phyloP scores from a whole-genome alignment of 345 rosid species.

The Dovyalis caffra region DNA sequence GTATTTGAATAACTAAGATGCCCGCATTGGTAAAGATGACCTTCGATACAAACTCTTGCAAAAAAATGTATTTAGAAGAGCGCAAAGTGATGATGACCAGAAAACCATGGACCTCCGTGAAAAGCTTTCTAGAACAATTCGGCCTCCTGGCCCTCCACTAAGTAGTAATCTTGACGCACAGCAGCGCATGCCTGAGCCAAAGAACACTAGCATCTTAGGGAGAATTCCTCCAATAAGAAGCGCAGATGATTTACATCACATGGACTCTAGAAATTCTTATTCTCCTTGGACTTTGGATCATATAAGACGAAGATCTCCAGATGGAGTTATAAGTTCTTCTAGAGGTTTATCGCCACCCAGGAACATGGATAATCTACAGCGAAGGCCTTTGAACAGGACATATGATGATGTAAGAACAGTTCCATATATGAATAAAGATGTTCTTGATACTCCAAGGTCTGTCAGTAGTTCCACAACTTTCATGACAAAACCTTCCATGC shows the following conservation, averaged over 20 bases:
- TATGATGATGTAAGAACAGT: slow-evolving; percentile 55
- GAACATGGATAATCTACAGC: slow-evolving; percentile 41
- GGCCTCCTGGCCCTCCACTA: slow-evolving; percentile 27
- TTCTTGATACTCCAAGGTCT: slow-evolving; percentile 48
- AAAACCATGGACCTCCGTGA: slow-evolving; percentile 68
- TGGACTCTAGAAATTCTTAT: slow-evolving; percentile 51
- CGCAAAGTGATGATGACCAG: slow-evolving; percentile 44
- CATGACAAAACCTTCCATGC: slow-evolving; percentile 49
- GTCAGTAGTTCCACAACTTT: slow-evolving; percentile 43
- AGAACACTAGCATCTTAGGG: slow-evolving; percentile 39
- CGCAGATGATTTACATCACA: slow-evolving; percentile 43
- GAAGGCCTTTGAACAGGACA: slow-evolving; percentile 53
- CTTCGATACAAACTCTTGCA: slow-evolving; percentile 77
- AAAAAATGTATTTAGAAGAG: slow-evolving; percentile 51
- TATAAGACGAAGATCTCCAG: slow-evolving; percentile 69
- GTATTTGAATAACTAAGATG: slow-evolving; percentile 43
- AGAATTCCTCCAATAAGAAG: slow-evolving; percentile 54
- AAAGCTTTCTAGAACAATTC: slow-evolving; percentile 60
- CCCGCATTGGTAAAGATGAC: slow-evolving; percentile 62
- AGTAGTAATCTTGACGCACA: slow-evolving; percentile 32
- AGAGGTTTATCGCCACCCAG: slow-evolving; percentile 66
- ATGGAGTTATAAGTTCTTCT: slow-evolving; percentile 47
- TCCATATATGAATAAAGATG: slow-evolving; percentile 60
- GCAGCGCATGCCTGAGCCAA: slow-evolving; percentile 47
- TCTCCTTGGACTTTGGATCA: slow-evolving; percentile 71